phyloP scores from a whole-genome alignment of 202 grass and related monocot species.

The Bolboschoenoplectus hybrid region DNA sequence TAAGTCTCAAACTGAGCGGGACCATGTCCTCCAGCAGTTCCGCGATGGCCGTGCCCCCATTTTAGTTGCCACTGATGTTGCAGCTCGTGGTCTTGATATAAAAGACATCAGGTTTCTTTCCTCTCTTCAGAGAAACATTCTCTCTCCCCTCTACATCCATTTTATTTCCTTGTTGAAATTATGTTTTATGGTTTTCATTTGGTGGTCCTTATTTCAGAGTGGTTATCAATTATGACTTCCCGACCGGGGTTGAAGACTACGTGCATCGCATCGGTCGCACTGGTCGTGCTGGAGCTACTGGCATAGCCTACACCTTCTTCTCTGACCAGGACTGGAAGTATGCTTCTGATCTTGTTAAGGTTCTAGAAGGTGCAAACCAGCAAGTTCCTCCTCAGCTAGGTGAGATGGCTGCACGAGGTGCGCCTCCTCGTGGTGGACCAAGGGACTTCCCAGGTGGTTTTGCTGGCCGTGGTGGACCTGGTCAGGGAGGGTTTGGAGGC shows the following conservation, averaged over 20 bases:
- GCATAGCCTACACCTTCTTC: slow-evolving; percentile 89
- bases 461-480: slow-evolving; percentile 39
- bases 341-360: slow-evolving; percentile 87
- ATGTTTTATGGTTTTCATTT: not conserved
- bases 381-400: slow-evolving; percentile 80
- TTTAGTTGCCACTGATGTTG: slow-evolving; percentile 98
- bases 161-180: not conserved
- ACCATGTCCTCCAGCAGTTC: slow-evolving; percentile 90
- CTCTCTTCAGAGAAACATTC: not conserved
- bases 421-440: slow-evolving; percentile 50
- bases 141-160: not conserved
- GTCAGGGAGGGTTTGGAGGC: slow-evolving; percentile 54
- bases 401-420: slow-evolving; percentile 71
- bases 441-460: slow-evolving; percentile 52
- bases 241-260: slow-evolving; percentile 91
- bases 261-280: slow-evolving; percentile 96
- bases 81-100: slow-evolving; percentile 89
- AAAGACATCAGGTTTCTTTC: slow-evolving; percentile 86
- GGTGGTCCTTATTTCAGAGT: slow-evolving; percentile 56
- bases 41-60: slow-evolving; percentile 74
- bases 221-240: slow-evolving; percentile 98
- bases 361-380: slow-evolving; percentile 91
- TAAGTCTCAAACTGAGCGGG: slow-evolving; percentile 90
- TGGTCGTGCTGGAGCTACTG: slow-evolving; percentile 90
- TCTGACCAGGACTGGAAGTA: slow-evolving; percentile 92